A percentile compares a stretch with the other conserved stretches of the same genome.
These are phyloP conservation scores for Solanum hybrid DNA, from an alignment of 305 asterid genomes.

Conservation along the genomic window DNA sequence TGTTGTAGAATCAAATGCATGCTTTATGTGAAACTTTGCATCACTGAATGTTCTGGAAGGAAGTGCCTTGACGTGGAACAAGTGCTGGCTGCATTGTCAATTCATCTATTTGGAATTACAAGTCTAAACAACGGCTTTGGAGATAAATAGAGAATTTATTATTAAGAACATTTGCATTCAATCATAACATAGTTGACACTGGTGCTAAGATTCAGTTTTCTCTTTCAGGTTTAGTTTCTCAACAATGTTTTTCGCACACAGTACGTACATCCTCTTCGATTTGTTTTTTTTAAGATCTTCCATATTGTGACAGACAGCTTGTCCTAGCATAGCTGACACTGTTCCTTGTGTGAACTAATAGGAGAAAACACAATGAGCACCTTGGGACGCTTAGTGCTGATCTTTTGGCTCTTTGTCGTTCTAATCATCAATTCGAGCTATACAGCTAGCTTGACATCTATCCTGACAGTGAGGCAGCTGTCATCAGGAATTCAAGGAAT, in stretches of 20 bases:
- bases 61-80: neutral
- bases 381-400: constrained; percentile 64
- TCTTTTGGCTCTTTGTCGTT: constrained; percentile 87
- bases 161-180: neutral
- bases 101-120: neutral
- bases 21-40: neutral
- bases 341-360: constrained; percentile 16
- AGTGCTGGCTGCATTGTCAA: neutral
- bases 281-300: neutral
- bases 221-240: constrained; percentile 86
- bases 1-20: neutral
- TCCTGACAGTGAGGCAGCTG: constrained; percentile 81
- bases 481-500: constrained; percentile 67
- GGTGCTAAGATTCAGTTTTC: neutral
- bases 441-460: constrained; percentile 94
- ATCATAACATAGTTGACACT: neutral
- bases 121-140: neutral
- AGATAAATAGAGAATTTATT: neutral
- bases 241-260: constrained; percentile 77
- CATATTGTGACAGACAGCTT: neutral
- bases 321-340: neutral
- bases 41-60: neutral
- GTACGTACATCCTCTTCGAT: constrained; percentile 28
- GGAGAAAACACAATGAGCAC: constrained; percentile 82
- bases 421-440: constrained; percentile 88